phyloP scores from a whole-genome alignment of 2,329 filamentous ascomycete species.

The Fusarium cicatricum region DNA sequence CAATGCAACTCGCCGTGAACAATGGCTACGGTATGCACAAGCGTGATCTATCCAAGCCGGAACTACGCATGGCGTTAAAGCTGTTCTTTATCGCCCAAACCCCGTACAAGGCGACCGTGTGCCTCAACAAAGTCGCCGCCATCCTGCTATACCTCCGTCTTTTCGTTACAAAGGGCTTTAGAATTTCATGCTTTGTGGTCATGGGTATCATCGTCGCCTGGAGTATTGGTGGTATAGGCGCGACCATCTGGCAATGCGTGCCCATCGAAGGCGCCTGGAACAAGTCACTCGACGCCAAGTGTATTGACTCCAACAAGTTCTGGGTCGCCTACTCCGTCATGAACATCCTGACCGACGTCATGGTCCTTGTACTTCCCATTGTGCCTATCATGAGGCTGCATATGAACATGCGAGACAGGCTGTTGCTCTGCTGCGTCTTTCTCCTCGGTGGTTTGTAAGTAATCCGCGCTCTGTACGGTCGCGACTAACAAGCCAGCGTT shows the following conservation, averaged over 20 bases:
- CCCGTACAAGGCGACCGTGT: constrained; percentile 59
- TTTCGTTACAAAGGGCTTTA: constrained; percentile 55
- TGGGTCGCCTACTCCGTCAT: constrained; percentile 55
- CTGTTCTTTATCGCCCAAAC: constrained; percentile 57
- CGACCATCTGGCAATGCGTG: constrained; percentile 57
- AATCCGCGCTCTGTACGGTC: not conserved
- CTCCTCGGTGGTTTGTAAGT: constrained; percentile 49
- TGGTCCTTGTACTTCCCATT: constrained; percentile 49
- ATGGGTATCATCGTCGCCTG: constrained; percentile 52
- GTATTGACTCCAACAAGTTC: constrained; percentile 53
- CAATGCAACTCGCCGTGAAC: constrained; percentile 47
- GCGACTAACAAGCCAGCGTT: constrained; percentile 27
- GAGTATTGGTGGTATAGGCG: constrained; percentile 51
- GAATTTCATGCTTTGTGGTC: constrained; percentile 48
- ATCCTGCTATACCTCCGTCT: constrained; percentile 60
- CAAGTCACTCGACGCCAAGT: constrained; percentile 48
- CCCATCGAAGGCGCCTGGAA: constrained; percentile 56
- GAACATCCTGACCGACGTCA: constrained; percentile 50
- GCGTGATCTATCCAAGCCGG: constrained; percentile 42
- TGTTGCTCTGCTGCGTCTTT: constrained; percentile 49
- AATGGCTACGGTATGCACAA: constrained; percentile 53
- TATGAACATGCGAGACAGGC: constrained; percentile 45
- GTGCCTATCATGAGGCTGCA: constrained; percentile 46
- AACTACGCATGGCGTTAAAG: constrained; percentile 42
- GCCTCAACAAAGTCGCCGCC: constrained; percentile 60